Base-by-base conservation (phyloP, 768 basidiomycete species). In the Lactarius pseudohatsudake region DNA sequence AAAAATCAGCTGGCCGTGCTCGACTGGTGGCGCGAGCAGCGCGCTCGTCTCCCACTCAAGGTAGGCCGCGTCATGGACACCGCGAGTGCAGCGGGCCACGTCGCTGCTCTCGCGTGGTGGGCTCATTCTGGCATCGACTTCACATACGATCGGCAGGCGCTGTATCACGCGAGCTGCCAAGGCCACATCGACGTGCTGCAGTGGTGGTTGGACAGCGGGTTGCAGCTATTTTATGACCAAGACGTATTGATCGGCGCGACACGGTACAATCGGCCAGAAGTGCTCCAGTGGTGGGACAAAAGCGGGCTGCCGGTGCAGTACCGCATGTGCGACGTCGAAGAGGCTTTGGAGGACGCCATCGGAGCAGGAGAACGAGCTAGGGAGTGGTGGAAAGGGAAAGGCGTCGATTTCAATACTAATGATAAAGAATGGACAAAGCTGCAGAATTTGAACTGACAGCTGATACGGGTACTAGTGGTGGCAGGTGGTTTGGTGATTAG, bases 371-470 rank as follows among this genome's bases (percentile, higher is more conserved):
- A 87, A 67, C 84, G 80, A 57, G 90, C 88, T 13, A 82, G 90
- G 72, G 79, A 78, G 62, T 95, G 92, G 92, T 95, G 92, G 92
- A 84, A 81, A 74, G 76, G 77, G 67, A 90, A 91, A 73, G 92
- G 92, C 4, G 85, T 94, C 15, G 88, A 94, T 74, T 92, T 94
- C 74, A 86, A 87, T 62, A 87, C 94, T 30, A 87, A 89, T 68
- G 89, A 92, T 72, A 90, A 86, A 76, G 91, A 92, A 75, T 95
- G 92, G 91, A 90, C 89, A 85, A 92, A 92, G 75, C 77, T 90
- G 59, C 90, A 90, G 74, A 86, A 80, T 72, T 75, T 94, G 61
- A 91, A 92, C 76, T 89, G 72, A 80, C 50, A 26, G 9, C 10
- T 34, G 22, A 38, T 6, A 22, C 0, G 43, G n/a, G 30, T 32